Evolutionary conservation across 805 yeast genomes (phyloP).

Genomic region (Lipomyces anomalus): DNA sequence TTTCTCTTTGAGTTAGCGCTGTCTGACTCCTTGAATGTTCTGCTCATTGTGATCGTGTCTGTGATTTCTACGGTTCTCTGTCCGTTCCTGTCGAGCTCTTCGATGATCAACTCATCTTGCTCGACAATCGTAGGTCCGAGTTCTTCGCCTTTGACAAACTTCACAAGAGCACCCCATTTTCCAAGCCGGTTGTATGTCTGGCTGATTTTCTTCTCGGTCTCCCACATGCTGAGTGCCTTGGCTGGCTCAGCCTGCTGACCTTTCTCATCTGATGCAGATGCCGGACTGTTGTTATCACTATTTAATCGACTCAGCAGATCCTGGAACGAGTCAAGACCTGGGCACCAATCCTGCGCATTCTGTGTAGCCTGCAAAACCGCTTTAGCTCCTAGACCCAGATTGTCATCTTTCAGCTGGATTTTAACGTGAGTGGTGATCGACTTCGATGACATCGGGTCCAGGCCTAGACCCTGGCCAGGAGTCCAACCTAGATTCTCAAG

Average conservation of each 20-base stretch:
- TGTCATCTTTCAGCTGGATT: slow-evolving; percentile 76
- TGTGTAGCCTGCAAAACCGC: slow-evolving; percentile 50
- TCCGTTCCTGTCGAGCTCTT: too few relatives aligned
- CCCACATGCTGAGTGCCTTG: slow-evolving; percentile 51
- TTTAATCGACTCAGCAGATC: slow-evolving; percentile 81
- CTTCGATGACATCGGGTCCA: slow-evolving; percentile 35
- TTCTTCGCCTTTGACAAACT: slow-evolving; percentile 79
- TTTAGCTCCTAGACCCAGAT: slow-evolving; percentile 71
- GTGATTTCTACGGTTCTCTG: too few relatives aligned
- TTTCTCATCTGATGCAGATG: slow-evolving; percentile 38
- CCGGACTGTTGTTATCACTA: slow-evolving; percentile 5
- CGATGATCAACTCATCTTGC: too few relatives aligned
- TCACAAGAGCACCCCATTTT: slow-evolving; percentile 85
- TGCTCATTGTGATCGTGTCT: too few relatives aligned
- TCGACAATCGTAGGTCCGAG: slow-evolving; percentile 78
- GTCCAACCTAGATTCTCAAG: slow-evolving; percentile 82
- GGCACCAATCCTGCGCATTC: slow-evolving; percentile 71
- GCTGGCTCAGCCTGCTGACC: too few relatives aligned
- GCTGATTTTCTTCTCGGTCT: slow-evolving; percentile 52
- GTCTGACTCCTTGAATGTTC: too few relatives aligned
- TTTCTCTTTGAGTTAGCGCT: slow-evolving; percentile 24
- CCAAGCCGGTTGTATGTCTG: slow-evolving; percentile 36
- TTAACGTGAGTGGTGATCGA: slow-evolving; percentile 77
- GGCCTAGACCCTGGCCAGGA: slow-evolving; percentile 86
- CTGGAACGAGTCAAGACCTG: slow-evolving; percentile 91